Evolutionary conservation across 306 rosid genomes (phyloP).

Genomic region (Alnus glutinosa): DNA sequence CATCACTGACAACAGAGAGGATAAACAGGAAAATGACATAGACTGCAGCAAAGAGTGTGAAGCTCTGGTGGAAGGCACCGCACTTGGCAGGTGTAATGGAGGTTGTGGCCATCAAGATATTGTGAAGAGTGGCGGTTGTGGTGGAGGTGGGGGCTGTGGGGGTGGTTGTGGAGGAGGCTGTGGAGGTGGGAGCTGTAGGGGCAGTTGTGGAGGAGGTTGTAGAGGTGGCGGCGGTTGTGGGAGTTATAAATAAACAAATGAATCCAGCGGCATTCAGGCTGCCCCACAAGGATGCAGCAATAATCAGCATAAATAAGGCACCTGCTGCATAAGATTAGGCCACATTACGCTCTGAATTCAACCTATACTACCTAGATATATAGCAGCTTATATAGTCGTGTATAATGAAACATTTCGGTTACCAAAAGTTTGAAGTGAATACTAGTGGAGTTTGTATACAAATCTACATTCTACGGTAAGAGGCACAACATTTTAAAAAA

Average conservation of each 20-base stretch:
- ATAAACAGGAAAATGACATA: neutral
- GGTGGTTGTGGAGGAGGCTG: neutral
- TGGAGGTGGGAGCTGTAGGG: neutral
- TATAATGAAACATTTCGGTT: neutral
- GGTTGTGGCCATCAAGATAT: constrained; percentile 1
- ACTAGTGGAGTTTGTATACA: no score
- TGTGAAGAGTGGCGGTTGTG: neutral
- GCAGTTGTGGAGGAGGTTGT: no score
- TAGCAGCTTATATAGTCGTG: neutral
- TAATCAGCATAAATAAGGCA: neutral
- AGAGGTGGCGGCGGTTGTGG: neutral
- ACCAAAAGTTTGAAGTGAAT: no score
- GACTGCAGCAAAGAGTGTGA: neutral
- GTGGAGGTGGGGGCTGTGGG: neutral
- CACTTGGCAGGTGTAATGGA: neutral
- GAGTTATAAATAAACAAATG: neutral
- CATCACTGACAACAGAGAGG: neutral
- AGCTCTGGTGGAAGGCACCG: neutral
- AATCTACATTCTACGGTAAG: no score
- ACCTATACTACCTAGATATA: neutral
- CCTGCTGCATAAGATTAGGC: neutral
- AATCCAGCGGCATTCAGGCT: neutral
- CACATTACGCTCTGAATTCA: neutral
- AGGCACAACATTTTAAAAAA: no score
- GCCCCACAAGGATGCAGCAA: neutral